Conservation (phyloP, 179 eudicot genomes). For the Drosera spatulata region DNA sequence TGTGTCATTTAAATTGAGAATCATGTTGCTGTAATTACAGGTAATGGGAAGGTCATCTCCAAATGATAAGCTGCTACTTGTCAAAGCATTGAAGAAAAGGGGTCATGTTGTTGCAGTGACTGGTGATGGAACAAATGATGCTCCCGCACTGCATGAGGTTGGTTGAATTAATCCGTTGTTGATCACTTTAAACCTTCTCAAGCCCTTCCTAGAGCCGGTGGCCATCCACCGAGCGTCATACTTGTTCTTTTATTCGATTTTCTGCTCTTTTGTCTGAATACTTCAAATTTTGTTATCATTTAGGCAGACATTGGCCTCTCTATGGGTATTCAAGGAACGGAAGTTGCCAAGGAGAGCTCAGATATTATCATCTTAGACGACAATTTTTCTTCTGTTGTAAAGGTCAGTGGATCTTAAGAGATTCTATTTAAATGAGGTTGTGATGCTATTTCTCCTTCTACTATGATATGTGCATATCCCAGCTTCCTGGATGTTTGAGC, state of each 20-base stretch:
- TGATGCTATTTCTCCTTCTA: no score
- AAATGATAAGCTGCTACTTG: slow-evolving; percentile 81
- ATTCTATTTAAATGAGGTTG: no score
- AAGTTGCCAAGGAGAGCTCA: slow-evolving; percentile 97
- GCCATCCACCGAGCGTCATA: no score
- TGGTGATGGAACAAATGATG: slow-evolving; percentile 97
- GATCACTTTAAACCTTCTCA: no score
- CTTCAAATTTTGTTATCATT: slow-evolving; percentile 9
- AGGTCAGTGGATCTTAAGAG: slow-evolving; percentile 23
- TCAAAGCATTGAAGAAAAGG: slow-evolving; percentile 67
- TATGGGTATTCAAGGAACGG: slow-evolving; percentile 95
- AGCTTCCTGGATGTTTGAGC: no score
- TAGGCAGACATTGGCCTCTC: slow-evolving; percentile 98
- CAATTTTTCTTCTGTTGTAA: slow-evolving; percentile 87
- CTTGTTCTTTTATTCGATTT: not conserved
- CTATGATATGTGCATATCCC: no score
- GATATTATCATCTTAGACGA: slow-evolving; percentile 95
- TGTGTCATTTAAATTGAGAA: not conserved
- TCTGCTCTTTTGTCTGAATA: not conserved
- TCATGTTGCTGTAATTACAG: slow-evolving; percentile 17
- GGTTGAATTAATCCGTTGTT: not conserved
- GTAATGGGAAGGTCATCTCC: slow-evolving; percentile 99
- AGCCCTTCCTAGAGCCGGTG: no score
- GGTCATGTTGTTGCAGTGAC: slow-evolving; percentile 96
- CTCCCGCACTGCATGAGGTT: slow-evolving; percentile 98